These are phyloP conservation scores for Chenopodium quinoa DNA, from an alignment of 148 eudicot species.

Conservation along the genomic window DNA sequence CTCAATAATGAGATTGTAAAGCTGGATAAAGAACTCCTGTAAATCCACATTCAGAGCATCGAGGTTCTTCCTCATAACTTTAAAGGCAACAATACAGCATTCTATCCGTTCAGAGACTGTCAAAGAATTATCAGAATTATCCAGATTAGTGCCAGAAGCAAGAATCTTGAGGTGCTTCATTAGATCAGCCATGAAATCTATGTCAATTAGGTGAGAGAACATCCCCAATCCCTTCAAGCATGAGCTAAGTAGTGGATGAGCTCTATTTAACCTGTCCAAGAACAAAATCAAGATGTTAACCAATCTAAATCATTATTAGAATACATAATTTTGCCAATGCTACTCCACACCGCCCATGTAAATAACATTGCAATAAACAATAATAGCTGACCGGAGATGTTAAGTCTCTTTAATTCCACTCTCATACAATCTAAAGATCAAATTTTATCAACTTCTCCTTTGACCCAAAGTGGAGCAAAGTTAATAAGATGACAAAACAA, in stretches of 20 bases:
- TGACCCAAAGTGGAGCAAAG: background rate
- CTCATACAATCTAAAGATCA: background rate
- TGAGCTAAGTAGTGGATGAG: slow-evolving; percentile 74
- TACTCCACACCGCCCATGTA: background rate
- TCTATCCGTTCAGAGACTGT: slow-evolving; percentile 78
- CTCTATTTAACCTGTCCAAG: slow-evolving; percentile 47
- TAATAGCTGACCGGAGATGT: background rate
- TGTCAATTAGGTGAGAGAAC: slow-evolving; percentile 81
- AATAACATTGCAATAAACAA: background rate
- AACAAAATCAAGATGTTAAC: background rate
- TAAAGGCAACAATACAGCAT: slow-evolving; percentile 95
- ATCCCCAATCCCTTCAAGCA: slow-evolving; percentile 88
- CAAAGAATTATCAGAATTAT: slow-evolving; percentile 40
- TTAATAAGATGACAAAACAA: background rate
- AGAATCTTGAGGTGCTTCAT: slow-evolving; percentile 83
- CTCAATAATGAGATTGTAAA: slow-evolving; percentile 78
- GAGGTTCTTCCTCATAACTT: slow-evolving; percentile 90
- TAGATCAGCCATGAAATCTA: slow-evolving; percentile 93
- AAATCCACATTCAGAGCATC: slow-evolving; percentile 93
- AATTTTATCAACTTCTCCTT: background rate
- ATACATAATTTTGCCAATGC: background rate
- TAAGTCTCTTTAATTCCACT: background rate
- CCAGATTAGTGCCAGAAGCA: slow-evolving; percentile 51
- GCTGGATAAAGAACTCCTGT: slow-evolving; percentile 83
- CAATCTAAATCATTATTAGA: background rate